A percentile compares a stretch with the other conserved stretches of the same genome.
phyloP scores from a whole-genome alignment of 2,329 filamentous ascomycete species.

The Claviceps spartinae region DNA sequence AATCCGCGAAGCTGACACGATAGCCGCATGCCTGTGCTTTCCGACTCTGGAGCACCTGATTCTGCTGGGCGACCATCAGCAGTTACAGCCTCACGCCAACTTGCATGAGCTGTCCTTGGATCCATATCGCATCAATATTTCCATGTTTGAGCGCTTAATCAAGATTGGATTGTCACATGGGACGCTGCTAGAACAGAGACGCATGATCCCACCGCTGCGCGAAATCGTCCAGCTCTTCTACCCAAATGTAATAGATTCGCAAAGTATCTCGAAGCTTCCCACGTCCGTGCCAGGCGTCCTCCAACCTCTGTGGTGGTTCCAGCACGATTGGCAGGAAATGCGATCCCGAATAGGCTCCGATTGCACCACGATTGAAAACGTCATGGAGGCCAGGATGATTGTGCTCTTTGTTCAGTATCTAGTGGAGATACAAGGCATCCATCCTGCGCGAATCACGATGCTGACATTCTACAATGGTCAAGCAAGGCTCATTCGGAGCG shows the following conservation, averaged over 20 bases:
- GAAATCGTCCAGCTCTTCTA: slow-evolving; percentile 35
- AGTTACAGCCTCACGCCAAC: slow-evolving; percentile 58
- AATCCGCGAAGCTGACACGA: slow-evolving; percentile 49
- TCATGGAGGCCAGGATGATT: slow-evolving; percentile 63
- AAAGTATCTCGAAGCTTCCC: slow-evolving; percentile 14
- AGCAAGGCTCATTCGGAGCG: slow-evolving; percentile 45
- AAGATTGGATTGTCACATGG: slow-evolving; percentile 48
- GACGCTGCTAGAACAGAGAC: slow-evolving; percentile 53
- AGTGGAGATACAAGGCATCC: slow-evolving; percentile 38
- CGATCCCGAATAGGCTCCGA: slow-evolving; percentile 42
- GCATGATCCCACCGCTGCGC: slow-evolving; percentile 35
- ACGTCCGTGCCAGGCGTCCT: slow-evolving; percentile 31
- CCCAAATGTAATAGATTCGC: slow-evolving; percentile 29
- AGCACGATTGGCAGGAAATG: slow-evolving; percentile 32
- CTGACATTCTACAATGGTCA: slow-evolving; percentile 86
- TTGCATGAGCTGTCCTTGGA: slow-evolving; percentile 41
- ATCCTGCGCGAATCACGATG: slow-evolving; percentile 53
- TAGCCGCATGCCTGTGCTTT: slow-evolving; percentile 31
- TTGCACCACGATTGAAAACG: slow-evolving; percentile 52
- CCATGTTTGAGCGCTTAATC: slow-evolving; percentile 71
- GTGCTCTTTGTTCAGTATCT: slow-evolving; percentile 60
- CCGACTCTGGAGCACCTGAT: slow-evolving; percentile 39
- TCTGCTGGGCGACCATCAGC: slow-evolving; percentile 65
- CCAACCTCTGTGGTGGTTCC: slow-evolving; percentile 28
- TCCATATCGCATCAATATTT: slow-evolving; percentile 57